These are phyloP conservation scores for Prunus kanzakura DNA, from an alignment of 306 rosid species.

Conservation along the genomic window DNA sequence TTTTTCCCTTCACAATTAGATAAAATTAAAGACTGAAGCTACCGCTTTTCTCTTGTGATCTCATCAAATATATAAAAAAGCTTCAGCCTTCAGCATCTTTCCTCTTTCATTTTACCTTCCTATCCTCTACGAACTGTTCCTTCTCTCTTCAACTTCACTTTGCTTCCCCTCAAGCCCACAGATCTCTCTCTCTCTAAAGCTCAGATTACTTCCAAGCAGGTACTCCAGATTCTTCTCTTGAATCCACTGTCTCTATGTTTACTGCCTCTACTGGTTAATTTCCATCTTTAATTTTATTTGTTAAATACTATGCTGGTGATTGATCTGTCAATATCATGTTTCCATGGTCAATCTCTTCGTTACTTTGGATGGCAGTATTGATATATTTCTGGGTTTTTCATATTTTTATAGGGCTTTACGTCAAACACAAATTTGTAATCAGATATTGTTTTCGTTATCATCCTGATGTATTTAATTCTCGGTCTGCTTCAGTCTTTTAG, in stretches of 20 bases:
- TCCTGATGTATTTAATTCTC: not conserved
- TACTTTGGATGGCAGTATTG: conserved; percentile 6
- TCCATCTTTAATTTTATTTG: conserved; percentile 18
- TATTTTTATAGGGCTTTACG: conserved; percentile 5
- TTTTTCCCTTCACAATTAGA: not conserved
- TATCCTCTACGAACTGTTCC: conserved; percentile 5
- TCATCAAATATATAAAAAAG: conserved; percentile 24
- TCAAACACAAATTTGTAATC: conserved; percentile 5
- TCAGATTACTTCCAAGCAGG: conserved; percentile 43
- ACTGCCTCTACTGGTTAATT: conserved; percentile 8
- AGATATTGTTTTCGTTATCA: not conserved
- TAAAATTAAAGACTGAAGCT: not conserved
- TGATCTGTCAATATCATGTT: conserved; percentile 39
- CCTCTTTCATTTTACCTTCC: conserved; percentile 4
- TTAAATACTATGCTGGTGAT: conserved; percentile 4
- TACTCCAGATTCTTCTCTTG: conserved; percentile 19
- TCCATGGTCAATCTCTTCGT: conserved; percentile 5
- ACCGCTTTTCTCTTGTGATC: conserved; percentile 35
- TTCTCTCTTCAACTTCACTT: conserved; percentile 10
- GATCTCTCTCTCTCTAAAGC: conserved; percentile 34
- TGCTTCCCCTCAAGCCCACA: conserved; percentile 17
- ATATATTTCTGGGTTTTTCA: conserved; percentile 16
- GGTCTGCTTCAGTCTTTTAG: conserved; percentile 16
- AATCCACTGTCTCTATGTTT: conserved; percentile 2
- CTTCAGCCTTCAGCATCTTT: conserved; percentile 35